Base-by-base conservation (phyloP, 306 rosid species). In the Dalbergia cochinchinensis region DNA sequence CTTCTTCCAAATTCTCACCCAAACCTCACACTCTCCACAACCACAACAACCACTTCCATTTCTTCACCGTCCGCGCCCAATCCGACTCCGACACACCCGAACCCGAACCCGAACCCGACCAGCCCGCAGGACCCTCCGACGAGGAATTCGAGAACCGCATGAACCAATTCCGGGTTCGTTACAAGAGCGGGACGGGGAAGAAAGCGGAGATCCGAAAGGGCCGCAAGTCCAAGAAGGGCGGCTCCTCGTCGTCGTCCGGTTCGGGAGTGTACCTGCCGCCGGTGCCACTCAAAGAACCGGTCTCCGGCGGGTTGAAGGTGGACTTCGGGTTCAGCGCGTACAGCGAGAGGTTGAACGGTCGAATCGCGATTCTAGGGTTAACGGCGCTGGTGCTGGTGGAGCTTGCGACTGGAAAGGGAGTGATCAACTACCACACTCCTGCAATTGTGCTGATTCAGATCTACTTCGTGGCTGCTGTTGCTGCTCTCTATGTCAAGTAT, bases 151-250 rank as follows among this genome's bases (percentile, higher is more conserved):
- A 88, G 54, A 55, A 45, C n/a, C 90, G 92, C 22, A 84, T 91
- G 51, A 74, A 66, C 80, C 63, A 85, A 22, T 78, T 90, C 74
- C 89, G 96, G 0, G 79, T 88, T 80, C 87, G 87, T 6, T 73
- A 85, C 96, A 91, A 94, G 51, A 88, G 98, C 65, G 99, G 98
- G 3, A 87, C 87, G 0, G 98, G 98, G 0, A 95, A 92, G 91
- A 95, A 95, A 74, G 93, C 98, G 14, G 96, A 91, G 88, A 1
- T 68, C 5, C 86, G 98, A 6, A 95, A 90, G 81, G 66, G 78
- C 5, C 63, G 77, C 9, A 92, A 95, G 72, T 80, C 88, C 18
- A 89, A 85, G 78, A 85, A 84, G 19, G 82, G 80, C 4, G 31
- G 31, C 31, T 26, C 31, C 31, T 10, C 84, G 7, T 18, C 91